Conservation (phyloP, 2,329 filamentous ascomycete genomes). For the Xylogone sp. region DNA sequence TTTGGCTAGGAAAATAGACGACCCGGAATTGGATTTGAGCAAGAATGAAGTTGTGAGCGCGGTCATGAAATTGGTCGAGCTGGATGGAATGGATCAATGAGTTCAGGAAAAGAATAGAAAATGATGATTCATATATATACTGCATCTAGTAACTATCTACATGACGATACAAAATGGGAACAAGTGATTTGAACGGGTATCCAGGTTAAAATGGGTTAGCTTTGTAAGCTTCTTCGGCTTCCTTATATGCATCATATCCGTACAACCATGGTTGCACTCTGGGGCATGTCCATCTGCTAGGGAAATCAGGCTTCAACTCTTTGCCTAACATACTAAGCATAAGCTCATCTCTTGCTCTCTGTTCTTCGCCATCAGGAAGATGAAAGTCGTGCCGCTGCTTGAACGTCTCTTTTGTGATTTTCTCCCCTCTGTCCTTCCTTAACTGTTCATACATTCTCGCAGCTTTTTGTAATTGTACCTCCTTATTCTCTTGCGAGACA, state of each 20-base stretch:
- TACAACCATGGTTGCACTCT: slow-evolving; percentile 61
- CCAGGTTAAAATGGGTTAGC: slow-evolving; percentile 12
- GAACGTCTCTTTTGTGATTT: slow-evolving; percentile 61
- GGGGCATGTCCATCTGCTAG: slow-evolving; percentile 61
- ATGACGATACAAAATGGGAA: neutral
- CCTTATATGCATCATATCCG: slow-evolving; percentile 57
- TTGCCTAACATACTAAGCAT: slow-evolving; percentile 54
- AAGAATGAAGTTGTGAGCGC: slow-evolving; percentile 68
- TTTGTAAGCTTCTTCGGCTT: slow-evolving; percentile 40
- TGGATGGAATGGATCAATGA: slow-evolving; percentile 75
- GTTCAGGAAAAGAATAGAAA: neutral
- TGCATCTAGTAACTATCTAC: neutral
- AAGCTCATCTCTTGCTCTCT: slow-evolving; percentile 51
- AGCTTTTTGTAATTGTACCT: slow-evolving; percentile 41
- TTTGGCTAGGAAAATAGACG: slow-evolving; percentile 76
- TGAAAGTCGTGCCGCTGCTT: slow-evolving; percentile 51
- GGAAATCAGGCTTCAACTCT: slow-evolving; percentile 51
- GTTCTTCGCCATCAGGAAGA: slow-evolving; percentile 50
- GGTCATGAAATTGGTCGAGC: slow-evolving; percentile 78
- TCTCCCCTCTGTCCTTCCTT: slow-evolving; percentile 44
- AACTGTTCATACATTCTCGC: slow-evolving; percentile 42
- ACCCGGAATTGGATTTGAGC: slow-evolving; percentile 57
- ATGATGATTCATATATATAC: too few relatives aligned
- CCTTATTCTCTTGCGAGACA: slow-evolving; percentile 36
- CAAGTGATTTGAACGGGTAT: neutral